Evolutionary conservation across 257 asterid genomes (phyloP), one percentile per base, ranked within the genome.

Genomic region (Solanum verrucosum): DNA sequence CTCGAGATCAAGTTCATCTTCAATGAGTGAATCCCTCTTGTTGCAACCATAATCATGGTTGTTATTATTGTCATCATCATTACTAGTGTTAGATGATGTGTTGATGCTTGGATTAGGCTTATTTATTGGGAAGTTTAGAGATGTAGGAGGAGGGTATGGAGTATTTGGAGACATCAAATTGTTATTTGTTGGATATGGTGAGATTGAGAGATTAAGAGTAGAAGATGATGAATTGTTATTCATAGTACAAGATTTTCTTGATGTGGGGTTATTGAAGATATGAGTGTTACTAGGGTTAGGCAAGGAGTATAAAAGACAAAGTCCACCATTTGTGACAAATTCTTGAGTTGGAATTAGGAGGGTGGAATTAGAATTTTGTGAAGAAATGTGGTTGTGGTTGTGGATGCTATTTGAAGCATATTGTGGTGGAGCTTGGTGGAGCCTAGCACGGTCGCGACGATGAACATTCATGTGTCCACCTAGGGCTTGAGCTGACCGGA

Each of bases 391-490:
- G 23, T 44, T 44, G 5, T 72, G 82, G 29, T 20, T 15, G 34
- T 85, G 7, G 60, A 87, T 88, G 31, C 81, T 82, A 49, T 15
- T 77, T 5, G 85, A 31, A 5, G 60, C 70, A 74, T 74, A 21
- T 31, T 89, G 90, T 14, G 85, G 67, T 81, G 90, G 90, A 2
- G 56, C 38, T 78, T 91, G 93, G 87, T 90, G 94, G 59, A 94
- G 93, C 88, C 93, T 59, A 2, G 96, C 96, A 1, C 96, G 93
- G 90, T 95, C 98, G 0, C 95, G 95, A 86, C 98, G 96, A 90
- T 95, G 98, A 29, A 95, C 96, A 42, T 95, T 95, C 98, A 95
- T 95, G 90, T 95, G 98, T n/a, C 98, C 98, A 37, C 98, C 96
- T 37, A 95, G 93, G 87, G 98, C 98, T 90, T 95, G 98, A 25